Evolutionary conservation across 108 stramenopile species (phyloP).

Genomic region (Cylindrotheca closterium): DNA sequence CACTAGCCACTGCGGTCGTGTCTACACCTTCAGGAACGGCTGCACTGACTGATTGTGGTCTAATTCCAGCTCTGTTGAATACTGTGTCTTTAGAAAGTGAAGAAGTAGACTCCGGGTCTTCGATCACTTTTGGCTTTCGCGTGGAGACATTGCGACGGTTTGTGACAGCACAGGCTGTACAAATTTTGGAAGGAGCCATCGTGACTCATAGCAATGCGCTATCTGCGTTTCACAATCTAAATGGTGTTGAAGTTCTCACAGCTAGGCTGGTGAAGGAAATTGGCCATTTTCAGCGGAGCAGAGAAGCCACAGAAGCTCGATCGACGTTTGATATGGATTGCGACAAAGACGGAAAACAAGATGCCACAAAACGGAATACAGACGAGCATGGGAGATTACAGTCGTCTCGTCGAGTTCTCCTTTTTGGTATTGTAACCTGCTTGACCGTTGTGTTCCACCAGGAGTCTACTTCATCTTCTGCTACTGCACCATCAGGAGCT

Average conservation of each 20-base stretch:
- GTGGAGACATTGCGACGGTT: conserved; percentile 51
- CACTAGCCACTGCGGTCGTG: conserved; percentile 82
- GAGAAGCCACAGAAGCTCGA: not conserved
- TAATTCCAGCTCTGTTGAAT: conserved; percentile 86
- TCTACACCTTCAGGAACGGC: conserved; percentile 81
- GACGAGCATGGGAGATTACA: not conserved
- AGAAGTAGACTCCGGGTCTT: not conserved
- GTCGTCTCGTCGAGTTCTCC: conserved; percentile 64
- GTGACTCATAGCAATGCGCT: conserved; percentile 83
- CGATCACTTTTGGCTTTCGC: not conserved
- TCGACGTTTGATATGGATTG: conserved; percentile 16
- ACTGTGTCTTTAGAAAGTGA: conserved; percentile 42
- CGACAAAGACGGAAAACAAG: not conserved
- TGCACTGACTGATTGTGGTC: conserved; percentile 89
- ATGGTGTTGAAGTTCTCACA: conserved; percentile 79
- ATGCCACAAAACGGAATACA: not conserved
- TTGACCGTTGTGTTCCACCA: conserved; percentile 84
- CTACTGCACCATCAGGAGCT: conserved; percentile 42
- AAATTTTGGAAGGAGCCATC: conserved; percentile 89
- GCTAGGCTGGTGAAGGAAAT: conserved; percentile 61
- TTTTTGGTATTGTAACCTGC: conserved; percentile 81
- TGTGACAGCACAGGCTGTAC: conserved; percentile 84
- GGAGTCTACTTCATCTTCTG: conserved; percentile 49
- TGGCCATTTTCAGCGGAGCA: not conserved
- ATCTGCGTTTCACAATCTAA: conserved; percentile 84